A percentile compares a stretch with the other conserved stretches of the same genome.
phyloP scores from a whole-genome alignment of 305 asterid species.

The Nicotiana rustica region DNA sequence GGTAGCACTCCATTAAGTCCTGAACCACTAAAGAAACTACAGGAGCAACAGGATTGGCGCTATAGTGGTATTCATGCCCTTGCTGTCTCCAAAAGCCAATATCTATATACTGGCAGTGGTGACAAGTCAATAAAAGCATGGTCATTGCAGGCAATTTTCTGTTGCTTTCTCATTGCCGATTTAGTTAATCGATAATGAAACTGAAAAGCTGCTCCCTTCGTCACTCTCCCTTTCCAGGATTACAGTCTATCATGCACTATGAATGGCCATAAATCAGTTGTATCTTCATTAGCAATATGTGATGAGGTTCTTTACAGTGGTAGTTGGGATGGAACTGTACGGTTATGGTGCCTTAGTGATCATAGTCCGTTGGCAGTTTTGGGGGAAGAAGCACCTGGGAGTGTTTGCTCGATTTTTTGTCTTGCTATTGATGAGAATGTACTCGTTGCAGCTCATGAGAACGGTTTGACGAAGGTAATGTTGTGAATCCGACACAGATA shows the following conservation, averaged over 20 bases:
- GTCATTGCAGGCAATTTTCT: slow-evolving; percentile 75
- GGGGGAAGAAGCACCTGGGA: slow-evolving; percentile 62
- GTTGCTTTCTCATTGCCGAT: slow-evolving; percentile 17
- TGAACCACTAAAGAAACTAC: slow-evolving; percentile 57
- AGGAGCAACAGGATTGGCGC: slow-evolving; percentile 94
- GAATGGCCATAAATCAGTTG: slow-evolving; percentile 87
- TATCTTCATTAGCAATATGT: slow-evolving; percentile 67
- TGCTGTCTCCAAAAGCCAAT: slow-evolving; percentile 64
- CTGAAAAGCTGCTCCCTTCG: background rate
- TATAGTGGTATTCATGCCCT: slow-evolving; percentile 95
- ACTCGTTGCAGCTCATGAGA: slow-evolving; percentile 74
- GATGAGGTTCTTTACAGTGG: slow-evolving; percentile 85
- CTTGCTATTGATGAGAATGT: slow-evolving; percentile 62
- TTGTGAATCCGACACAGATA: slow-evolving; percentile 5
- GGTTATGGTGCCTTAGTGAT: slow-evolving; percentile 87
- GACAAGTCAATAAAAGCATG: slow-evolving; percentile 87
- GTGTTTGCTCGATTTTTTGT: slow-evolving; percentile 56
- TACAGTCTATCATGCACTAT: slow-evolving; percentile 63
- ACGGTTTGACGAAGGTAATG: slow-evolving; percentile 65
- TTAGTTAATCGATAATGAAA: slow-evolving; percentile 32
- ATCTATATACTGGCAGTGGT: slow-evolving; percentile 90
- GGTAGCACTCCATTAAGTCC: slow-evolving; percentile 63
- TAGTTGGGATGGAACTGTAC: slow-evolving; percentile 96
- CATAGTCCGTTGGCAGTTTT: slow-evolving; percentile 76
- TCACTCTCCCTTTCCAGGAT: slow-evolving; percentile 55